Evolutionary conservation across 2,329 filamentous ascomycete genomes (phyloP).

Genomic region (Xylaria sp.): DNA sequence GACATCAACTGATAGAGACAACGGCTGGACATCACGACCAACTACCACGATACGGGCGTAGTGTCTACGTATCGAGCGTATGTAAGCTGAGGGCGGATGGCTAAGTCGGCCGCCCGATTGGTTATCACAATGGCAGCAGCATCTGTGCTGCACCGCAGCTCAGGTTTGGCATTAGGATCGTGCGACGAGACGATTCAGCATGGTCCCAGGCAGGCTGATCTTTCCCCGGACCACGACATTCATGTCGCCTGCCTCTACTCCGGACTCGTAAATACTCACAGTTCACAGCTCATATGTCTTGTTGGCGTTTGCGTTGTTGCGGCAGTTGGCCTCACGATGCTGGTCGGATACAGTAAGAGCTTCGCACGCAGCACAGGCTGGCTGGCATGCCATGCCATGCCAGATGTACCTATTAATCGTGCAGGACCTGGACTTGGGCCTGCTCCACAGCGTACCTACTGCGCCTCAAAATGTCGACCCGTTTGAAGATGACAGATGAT

Average conservation of each 20-base stretch:
- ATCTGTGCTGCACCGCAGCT: not conserved
- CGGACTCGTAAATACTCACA: not conserved
- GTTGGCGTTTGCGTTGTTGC: not conserved
- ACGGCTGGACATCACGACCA: no score
- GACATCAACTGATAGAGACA: no score
- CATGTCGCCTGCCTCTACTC: not conserved
- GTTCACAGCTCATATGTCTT: not conserved
- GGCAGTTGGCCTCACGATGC: not conserved
- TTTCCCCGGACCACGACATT: not conserved
- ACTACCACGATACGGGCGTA: not conserved
- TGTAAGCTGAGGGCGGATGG: conserved; percentile 12
- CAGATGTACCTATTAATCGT: not conserved
- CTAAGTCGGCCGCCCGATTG: not conserved
- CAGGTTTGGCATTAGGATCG: conserved; percentile 2
- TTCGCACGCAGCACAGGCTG: not conserved
- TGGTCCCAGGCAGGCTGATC: not conserved
- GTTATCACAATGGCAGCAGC: conserved; percentile 3
- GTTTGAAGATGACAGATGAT: conserved; percentile 1
- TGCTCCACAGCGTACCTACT: not conserved
- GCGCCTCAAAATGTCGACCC: not conserved
- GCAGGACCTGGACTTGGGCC: not conserved
- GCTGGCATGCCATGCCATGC: not conserved
- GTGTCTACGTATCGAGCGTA: not conserved
- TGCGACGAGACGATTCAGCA: not conserved
- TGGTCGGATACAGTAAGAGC: not conserved